A percentile compares a stretch with the other conserved stretches of the same genome.
Conservation (phyloP, 345 rosid genomes). For the Raphanus raphanistrum region DNA sequence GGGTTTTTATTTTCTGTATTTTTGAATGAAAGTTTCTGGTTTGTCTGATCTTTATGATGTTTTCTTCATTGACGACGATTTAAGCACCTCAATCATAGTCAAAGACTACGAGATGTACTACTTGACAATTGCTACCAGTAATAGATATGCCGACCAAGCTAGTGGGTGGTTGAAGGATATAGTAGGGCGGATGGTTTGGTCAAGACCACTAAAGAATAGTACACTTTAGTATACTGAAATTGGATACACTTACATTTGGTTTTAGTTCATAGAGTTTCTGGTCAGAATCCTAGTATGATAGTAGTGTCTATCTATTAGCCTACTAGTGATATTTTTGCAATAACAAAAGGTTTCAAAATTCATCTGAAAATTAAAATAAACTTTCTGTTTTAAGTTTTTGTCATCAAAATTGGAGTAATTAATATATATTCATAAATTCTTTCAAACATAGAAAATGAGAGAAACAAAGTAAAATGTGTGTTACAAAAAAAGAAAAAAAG, state of each 20-base stretch:
- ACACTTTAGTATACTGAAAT: background rate
- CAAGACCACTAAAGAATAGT: background rate
- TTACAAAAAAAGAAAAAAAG: too few species aligned
- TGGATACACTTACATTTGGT: background rate
- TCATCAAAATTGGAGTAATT: background rate
- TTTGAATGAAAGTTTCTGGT: slow-evolving; percentile 21
- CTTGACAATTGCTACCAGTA: background rate
- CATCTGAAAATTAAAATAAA: too few species aligned
- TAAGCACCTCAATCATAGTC: background rate
- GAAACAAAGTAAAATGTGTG: too few species aligned
- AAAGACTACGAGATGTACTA: background rate
- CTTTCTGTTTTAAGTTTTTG: background rate
- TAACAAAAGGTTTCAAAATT: background rate
- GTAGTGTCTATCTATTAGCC: background rate
- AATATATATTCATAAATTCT: background rate
- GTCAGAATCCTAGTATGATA: background rate
- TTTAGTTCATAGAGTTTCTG: too few species aligned
- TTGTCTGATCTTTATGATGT: background rate
- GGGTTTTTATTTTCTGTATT: slow-evolving; percentile 1
- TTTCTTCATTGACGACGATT: background rate
- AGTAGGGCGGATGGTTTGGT: background rate
- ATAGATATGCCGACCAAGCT: background rate
- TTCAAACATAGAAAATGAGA: background rate
- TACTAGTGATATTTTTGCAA: background rate
- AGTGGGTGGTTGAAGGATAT: background rate